These are phyloP conservation scores for Globisporangium ultimum DNA, from an alignment of 352 stramenopile genomes.

Conservation along the genomic window DNA sequence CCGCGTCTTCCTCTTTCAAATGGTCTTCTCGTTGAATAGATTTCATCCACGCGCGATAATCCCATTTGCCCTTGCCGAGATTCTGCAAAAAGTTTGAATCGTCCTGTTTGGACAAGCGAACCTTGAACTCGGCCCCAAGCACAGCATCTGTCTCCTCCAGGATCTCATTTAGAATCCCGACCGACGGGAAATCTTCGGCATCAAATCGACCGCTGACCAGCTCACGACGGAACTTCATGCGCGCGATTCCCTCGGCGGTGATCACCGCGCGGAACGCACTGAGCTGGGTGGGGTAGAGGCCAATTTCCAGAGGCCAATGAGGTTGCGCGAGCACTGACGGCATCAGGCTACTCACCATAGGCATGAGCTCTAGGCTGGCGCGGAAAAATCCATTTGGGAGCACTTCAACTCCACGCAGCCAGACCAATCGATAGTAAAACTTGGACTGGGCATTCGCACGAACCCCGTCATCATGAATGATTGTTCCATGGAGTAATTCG, in stretches of 20 bases:
- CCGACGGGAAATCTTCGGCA: constrained; percentile 34
- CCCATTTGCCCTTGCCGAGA: constrained; percentile 36
- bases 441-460: constrained; percentile 9
- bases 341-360: neutral
- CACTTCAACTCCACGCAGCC: constrained; percentile 58
- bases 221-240: constrained; percentile 48
- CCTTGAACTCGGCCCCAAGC: constrained; percentile 37
- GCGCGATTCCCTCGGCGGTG: constrained; percentile 48
- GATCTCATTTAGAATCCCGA: constrained; percentile 41
- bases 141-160: constrained; percentile 35
- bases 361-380: constrained; percentile 39
- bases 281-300: constrained; percentile 51
- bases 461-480: constrained; percentile 28
- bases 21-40: constrained; percentile 32
- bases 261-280: constrained; percentile 54
- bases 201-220: constrained; percentile 27
- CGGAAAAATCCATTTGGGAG: constrained; percentile 67
- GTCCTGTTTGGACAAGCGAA: constrained; percentile 33
- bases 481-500: constrained; percentile 55
- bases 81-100: constrained; percentile 37
- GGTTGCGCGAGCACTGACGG: neutral
- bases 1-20: constrained; percentile 46
- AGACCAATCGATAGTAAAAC: constrained; percentile 61
- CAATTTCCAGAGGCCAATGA: constrained; percentile 45
- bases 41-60: constrained; percentile 40